phyloP scores from a whole-genome alignment of 257 asterid genomes.

The Capsicum chinense region DNA sequence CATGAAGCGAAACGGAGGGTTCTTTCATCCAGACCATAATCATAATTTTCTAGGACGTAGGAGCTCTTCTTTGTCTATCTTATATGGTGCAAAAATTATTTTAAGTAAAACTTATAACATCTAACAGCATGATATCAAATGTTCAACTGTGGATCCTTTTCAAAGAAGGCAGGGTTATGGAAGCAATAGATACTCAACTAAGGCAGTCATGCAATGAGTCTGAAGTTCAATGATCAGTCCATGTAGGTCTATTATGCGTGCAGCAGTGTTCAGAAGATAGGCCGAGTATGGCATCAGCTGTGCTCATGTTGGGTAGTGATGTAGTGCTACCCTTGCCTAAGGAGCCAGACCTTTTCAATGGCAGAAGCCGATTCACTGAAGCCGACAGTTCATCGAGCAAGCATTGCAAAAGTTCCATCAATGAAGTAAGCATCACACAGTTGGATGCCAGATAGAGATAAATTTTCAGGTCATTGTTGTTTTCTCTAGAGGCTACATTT shows the following conservation, averaged over 20 bases:
- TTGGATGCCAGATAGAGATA: constrained; percentile 12
- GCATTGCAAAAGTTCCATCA: neutral
- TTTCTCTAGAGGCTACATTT: neutral
- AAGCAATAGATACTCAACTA: neutral
- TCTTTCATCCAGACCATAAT: constrained; percentile 6
- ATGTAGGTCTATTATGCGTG: neutral
- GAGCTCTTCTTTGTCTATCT: neutral
- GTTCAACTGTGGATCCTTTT: neutral
- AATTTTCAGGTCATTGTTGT: neutral
- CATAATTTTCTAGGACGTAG: constrained; percentile 17
- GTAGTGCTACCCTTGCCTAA: neutral
- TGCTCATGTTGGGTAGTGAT: constrained; percentile 4
- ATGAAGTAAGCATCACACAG: constrained; percentile 12
- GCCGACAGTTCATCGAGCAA: neutral
- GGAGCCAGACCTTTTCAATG: neutral
- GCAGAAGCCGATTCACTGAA: neutral
- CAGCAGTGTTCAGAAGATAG: constrained; percentile 2
- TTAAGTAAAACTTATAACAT: neutral
- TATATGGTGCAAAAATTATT: neutral
- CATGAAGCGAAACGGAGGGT: neutral
- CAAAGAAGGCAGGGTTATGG: neutral
- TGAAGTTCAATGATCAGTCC: neutral
- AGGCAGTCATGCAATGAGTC: neutral
- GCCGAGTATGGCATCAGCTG: neutral
- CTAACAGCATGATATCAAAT: neutral